phyloP scores from a whole-genome alignment of 148 eudicot genomes.

The Chenopodium berlandieri region DNA sequence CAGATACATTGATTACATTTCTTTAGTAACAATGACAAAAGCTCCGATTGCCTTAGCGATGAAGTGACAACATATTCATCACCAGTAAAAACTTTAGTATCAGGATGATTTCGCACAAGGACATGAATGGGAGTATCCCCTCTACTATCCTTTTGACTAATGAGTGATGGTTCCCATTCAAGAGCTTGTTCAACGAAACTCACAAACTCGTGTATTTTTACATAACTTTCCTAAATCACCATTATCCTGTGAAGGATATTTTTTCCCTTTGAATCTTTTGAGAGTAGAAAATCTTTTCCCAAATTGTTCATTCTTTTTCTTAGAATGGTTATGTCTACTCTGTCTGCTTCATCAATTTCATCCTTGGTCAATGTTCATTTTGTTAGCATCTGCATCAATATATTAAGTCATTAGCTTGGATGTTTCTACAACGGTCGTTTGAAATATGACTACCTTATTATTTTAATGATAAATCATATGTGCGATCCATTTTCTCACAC shows the following conservation, averaged over 20 bases:
- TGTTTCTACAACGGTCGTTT: too few species aligned
- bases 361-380: slow-evolving; percentile 4
- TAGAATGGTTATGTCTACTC: not conserved
- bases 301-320: not conserved
- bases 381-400: not conserved
- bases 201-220: too few species aligned
- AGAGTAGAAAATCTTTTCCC: slow-evolving; percentile 1
- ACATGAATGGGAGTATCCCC: not conserved
- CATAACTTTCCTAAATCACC: not conserved
- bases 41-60: not conserved
- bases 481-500: too few species aligned
- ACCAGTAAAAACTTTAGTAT: not conserved
- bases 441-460: too few species aligned
- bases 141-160: not conserved
- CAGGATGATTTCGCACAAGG: not conserved
- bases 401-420: too few species aligned
- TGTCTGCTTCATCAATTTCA: slow-evolving; percentile 2
- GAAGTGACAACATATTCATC: not conserved
- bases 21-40: not conserved
- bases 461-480: too few species aligned
- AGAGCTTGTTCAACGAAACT: not conserved
- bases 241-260: not conserved
- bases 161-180: not conserved
- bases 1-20: not conserved
- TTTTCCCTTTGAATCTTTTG: slow-evolving; percentile 2